These are phyloP conservation scores for Ramaria sp. DNA, from an alignment of 768 basidiomycete genomes.

Conservation along the genomic window DNA sequence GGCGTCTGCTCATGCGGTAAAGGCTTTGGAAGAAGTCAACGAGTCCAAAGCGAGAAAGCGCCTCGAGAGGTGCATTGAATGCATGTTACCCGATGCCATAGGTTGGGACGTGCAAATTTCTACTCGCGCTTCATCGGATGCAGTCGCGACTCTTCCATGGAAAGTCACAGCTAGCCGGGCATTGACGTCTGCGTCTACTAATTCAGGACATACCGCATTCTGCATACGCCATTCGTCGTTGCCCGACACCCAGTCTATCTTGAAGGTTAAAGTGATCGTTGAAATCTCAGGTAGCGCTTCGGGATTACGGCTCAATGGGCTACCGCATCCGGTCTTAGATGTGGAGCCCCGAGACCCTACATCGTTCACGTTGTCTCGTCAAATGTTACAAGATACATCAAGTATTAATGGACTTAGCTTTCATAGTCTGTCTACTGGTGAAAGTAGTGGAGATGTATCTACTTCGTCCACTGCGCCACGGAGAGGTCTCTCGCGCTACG, in stretches of 20 bases:
- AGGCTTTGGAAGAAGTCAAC: slow-evolving; percentile 55
- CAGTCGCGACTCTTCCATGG: slow-evolving; percentile 68
- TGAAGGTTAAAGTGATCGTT: slow-evolving; percentile 71
- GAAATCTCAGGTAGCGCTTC: slow-evolving; percentile 70
- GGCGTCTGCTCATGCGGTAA: slow-evolving; percentile 17
- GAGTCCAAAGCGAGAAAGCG: slow-evolving; percentile 54
- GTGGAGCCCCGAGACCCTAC: slow-evolving; percentile 58
- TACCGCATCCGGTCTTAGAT: slow-evolving; percentile 55
- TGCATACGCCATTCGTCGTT: slow-evolving; percentile 64
- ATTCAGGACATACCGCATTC: slow-evolving; percentile 34
- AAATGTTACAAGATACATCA: slow-evolving; percentile 62
- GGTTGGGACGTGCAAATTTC: slow-evolving; percentile 85
- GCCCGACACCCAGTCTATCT: slow-evolving; percentile 60
- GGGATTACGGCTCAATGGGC: slow-evolving; percentile 79
- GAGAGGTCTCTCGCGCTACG: slow-evolving; percentile 11
- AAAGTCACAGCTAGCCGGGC: slow-evolving; percentile 43
- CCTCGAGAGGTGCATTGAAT: slow-evolving; percentile 70
- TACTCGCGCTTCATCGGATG: slow-evolving; percentile 61
- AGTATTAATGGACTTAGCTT: slow-evolving; percentile 58
- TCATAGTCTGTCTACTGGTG: slow-evolving; percentile 50
- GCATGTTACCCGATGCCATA: slow-evolving; percentile 59
- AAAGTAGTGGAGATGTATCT: slow-evolving; percentile 9
- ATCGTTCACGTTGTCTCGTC: slow-evolving; percentile 45
- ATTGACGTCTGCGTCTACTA: slow-evolving; percentile 23
- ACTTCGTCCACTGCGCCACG: slow-evolving; percentile 7